A percentile compares a stretch with the other conserved stretches of the same genome.
Conservation (phyloP, 2,329 filamentous ascomycete genomes). For the Ascochyta koolunga region DNA sequence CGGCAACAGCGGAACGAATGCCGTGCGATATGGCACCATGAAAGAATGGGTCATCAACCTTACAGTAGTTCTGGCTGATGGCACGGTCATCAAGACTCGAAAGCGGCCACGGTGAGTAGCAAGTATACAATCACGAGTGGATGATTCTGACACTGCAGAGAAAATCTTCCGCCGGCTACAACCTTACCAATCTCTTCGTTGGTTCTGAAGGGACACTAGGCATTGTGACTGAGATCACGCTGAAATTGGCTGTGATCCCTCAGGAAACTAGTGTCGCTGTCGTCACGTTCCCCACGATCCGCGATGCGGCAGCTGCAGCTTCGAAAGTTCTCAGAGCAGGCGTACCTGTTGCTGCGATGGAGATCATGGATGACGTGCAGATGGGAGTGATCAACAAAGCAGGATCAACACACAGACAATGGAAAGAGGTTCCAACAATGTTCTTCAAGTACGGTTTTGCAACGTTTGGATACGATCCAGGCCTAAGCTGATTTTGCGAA, state of each 20-base stretch:
- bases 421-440: slow-evolving; percentile 77
- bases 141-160: slow-evolving; percentile 28
- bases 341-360: slow-evolving; percentile 76
- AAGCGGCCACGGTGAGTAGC: slow-evolving; percentile 65
- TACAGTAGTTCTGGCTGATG: slow-evolving; percentile 80
- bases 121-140: background rate
- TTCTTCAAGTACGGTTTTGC: slow-evolving; percentile 73
- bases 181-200: slow-evolving; percentile 79
- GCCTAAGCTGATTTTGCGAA: slow-evolving; percentile 30
- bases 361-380: slow-evolving; percentile 88
- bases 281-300: slow-evolving; percentile 77
- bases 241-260: slow-evolving; percentile 79
- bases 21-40: slow-evolving; percentile 83
- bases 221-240: slow-evolving; percentile 80
- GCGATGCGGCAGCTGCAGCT: slow-evolving; percentile 75
- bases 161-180: slow-evolving; percentile 83
- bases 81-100: slow-evolving; percentile 78
- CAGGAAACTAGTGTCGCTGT: slow-evolving; percentile 79
- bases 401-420: slow-evolving; percentile 71
- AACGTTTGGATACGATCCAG: background rate
- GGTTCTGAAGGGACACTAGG: slow-evolving; percentile 83
- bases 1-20: slow-evolving; percentile 72
- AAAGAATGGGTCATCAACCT: slow-evolving; percentile 87
- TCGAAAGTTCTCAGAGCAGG: slow-evolving; percentile 77
- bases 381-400: slow-evolving; percentile 82